Evolutionary conservation across 495 filamentous ascomycete species (phyloP), one percentile per base, ranked within the genome.

Genomic region (Tirmania nivea): DNA sequence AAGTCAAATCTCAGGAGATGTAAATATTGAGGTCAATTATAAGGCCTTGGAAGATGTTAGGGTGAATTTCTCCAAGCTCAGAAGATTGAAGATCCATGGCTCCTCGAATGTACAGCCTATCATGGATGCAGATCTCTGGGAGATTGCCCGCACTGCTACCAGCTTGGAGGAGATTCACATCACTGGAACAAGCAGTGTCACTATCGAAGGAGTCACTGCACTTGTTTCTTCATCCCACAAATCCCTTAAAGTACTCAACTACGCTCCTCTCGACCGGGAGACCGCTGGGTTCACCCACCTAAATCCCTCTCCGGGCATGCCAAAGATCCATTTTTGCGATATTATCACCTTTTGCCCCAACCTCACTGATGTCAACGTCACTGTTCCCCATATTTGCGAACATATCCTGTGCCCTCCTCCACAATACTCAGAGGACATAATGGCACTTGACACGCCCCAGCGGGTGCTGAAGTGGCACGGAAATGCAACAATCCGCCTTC

Each of bases 71-170:
- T 59, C 68, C 48, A 55, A 62, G 17, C 65, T 76, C 35, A 66
- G 62, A 21, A 64, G 71, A 34, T 57, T 76, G 39, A 76, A 76
- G 63, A 63, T 76, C 39, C 73, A 74, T 49, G 73, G 73, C 48
- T 66, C 73, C 59, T 71, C 72, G 6, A 70, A 71, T 25, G 65
- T 73, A 57, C 70, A 69, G 63, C 73, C 74, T 1, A 57, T 76
- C 55, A 68, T 56, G 16, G 74, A 76, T 53, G 63, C 63, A 6
- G 73, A 76, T 54, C 58, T 76, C 10, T 58, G 60, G 10, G 62
- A 63, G 37, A 71, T 76, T 53, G 68, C 73, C 10, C 67, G 65
- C 11, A 75, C 73, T 0, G 73, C 74, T 7, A 67, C 65, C 6
- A 67, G 65, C 49, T 71, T 76, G 16, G 66, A 72, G 48, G 68